Evolutionary conservation across 2,329 filamentous ascomycete genomes (phyloP).

Genomic region (Cladophialophora yegresii): DNA sequence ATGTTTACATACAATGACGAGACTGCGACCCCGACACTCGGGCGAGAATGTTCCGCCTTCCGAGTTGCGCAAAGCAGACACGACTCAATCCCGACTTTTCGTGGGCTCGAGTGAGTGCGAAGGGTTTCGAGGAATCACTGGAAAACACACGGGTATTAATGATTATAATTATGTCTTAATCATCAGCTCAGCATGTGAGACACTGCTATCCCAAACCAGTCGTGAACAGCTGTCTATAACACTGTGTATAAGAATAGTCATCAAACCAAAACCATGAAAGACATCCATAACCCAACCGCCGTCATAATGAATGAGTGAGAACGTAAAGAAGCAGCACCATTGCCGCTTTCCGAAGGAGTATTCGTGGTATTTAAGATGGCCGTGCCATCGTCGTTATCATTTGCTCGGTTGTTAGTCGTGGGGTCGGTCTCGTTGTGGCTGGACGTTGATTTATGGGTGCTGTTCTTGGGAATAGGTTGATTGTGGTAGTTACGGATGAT

Average conservation of each 20-base stretch:
- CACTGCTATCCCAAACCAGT: conserved; percentile 6
- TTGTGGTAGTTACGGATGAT: conserved; percentile 39
- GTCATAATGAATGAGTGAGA: conserved; percentile 6
- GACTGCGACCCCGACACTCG: conserved; percentile 9
- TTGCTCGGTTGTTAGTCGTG: conserved; percentile 7
- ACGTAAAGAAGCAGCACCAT: conserved; percentile 2
- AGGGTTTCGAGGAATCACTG: not conserved
- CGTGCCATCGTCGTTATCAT: conserved; percentile 3
- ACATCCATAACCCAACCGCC: not conserved
- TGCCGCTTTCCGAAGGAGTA: not conserved
- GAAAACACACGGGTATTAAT: not conserved
- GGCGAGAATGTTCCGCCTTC: conserved; percentile 1
- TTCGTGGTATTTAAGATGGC: conserved; percentile 12
- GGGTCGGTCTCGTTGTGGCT: not conserved
- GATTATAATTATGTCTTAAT: conserved; percentile 9
- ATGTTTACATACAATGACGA: conserved; percentile 2
- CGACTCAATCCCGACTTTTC: no score
- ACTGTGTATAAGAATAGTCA: not conserved
- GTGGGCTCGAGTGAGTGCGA: not conserved
- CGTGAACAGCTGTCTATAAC: conserved; percentile 18
- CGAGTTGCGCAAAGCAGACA: not conserved
- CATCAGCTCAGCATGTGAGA: not conserved
- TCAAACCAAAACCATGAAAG: conserved; percentile 1
- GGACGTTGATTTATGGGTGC: not conserved
- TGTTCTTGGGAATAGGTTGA: not conserved